These are phyloP conservation scores for Oidiodendron maius DNA, from an alignment of 495 filamentous ascomycete species.

Conservation along the genomic window DNA sequence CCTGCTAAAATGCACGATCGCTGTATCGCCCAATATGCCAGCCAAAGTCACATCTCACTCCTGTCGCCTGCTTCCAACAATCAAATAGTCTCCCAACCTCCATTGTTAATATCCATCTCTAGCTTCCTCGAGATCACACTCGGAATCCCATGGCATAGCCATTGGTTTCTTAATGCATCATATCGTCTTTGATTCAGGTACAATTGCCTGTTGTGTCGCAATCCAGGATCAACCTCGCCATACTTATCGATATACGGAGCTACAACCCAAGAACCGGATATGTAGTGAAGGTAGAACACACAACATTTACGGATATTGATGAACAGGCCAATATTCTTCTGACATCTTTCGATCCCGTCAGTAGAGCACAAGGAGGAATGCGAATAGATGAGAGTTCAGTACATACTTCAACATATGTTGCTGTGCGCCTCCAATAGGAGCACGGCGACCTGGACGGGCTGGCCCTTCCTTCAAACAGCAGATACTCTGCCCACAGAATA, in stretches of 20 bases:
- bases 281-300: constrained; percentile 75
- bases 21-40: too few species aligned
- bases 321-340: constrained; percentile 81
- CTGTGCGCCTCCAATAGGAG: constrained; percentile 72
- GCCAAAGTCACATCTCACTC: too few species aligned
- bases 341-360: constrained; percentile 49
- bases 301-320: constrained; percentile 95
- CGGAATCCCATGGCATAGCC: constrained; percentile 84
- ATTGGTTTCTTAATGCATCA: constrained; percentile 78
- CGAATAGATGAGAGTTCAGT: background rate
- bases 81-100: constrained; percentile 90
- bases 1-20: too few species aligned
- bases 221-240: constrained; percentile 83
- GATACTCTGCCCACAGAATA: constrained; percentile 89
- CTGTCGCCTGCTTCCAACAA: too few species aligned
- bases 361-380: constrained; percentile 1
- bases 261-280: constrained; percentile 75
- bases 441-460: constrained; percentile 10
- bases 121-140: constrained; percentile 82
- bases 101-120: constrained; percentile 92
- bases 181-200: constrained; percentile 92
- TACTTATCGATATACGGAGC: constrained; percentile 94
- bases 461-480: constrained; percentile 70
- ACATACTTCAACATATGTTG: constrained; percentile 84
- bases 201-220: constrained; percentile 76